Evolutionary conservation across 2,329 filamentous ascomycete genomes (phyloP), one percentile per base, ranked within the genome.

Genomic region (Ascochyta viciae-villosae): DNA sequence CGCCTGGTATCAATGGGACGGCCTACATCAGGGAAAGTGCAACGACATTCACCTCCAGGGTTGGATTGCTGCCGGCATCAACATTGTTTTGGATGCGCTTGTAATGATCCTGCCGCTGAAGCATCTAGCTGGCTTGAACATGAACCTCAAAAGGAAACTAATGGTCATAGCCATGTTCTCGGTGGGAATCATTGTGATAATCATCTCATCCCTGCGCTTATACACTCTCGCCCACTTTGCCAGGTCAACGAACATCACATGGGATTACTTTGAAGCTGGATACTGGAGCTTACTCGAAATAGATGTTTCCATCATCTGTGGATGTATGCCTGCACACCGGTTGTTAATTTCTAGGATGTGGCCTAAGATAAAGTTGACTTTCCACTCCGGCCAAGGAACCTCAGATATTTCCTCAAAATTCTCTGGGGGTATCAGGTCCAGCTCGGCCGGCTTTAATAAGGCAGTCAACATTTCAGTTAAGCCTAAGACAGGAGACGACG

Each of bases 1-100:
- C 50, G 83, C 82, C 67, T 85, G 83, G 83, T 64, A 53, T 1
- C 65, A 70, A 44, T 72, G 66, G 73, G 68, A 67, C 43, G 57
- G 60, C 27, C 60, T 63, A 15, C 56, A 71, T 42, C 4, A 54
- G 16, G 73, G 71, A 13, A 57, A 24, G 12, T 76, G 74, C 59
- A 72, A 70, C 60, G 43, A 76, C 46, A 67, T 74, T 35, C 64
- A 75, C 38, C 52, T 70, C 0, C 71, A 74, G 53, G 65, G 63
- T 3, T 76, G 65, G 64, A 59, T 68, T 23, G 58, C 57, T 15
- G 73, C 73, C 16, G 66, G 57, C n/a, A 60, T 66, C 58, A 76
- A 75, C 60, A 74, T 76, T 16, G n/a, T 55, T 2, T 47, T 74
- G 13, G 71, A 74, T 31, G 37, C 51, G 1, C 27, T 61, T 2